Conservation (phyloP, 108 stramenopile species). For the Ochromonas danica region DNA sequence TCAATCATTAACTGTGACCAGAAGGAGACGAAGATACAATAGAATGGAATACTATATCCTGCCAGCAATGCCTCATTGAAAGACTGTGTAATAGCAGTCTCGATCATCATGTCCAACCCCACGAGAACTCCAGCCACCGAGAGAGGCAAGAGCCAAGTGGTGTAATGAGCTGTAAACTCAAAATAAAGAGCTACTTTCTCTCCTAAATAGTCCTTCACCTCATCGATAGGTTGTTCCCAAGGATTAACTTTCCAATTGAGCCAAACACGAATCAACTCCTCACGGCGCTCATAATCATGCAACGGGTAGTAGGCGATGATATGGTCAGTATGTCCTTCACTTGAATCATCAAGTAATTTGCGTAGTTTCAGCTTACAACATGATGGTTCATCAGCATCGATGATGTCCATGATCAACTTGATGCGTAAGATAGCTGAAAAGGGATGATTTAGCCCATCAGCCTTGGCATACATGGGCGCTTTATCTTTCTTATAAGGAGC, state of each 20-base stretch:
- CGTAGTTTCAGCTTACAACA: background rate
- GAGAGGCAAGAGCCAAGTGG: slow-evolving; percentile 4
- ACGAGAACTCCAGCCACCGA: slow-evolving; percentile 1
- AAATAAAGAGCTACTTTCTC: slow-evolving; percentile 32
- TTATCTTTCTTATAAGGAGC: background rate
- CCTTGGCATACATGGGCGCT: background rate
- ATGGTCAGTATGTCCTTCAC: background rate
- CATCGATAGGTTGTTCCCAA: slow-evolving; percentile 67
- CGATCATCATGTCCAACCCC: background rate
- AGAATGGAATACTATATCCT: slow-evolving; percentile 29
- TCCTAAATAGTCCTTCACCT: slow-evolving; percentile 31
- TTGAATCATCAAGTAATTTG: background rate
- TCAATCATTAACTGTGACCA: slow-evolving; percentile 88
- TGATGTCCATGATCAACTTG: background rate
- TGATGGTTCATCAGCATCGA: background rate
- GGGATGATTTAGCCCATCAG: background rate
- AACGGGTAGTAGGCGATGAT: slow-evolving; percentile 21
- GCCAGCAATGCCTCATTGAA: background rate
- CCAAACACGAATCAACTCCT: slow-evolving; percentile 2
- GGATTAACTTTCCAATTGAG: background rate
- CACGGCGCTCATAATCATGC: background rate
- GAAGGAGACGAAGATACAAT: slow-evolving; percentile 70
- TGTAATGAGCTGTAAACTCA: background rate
- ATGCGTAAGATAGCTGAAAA: background rate
- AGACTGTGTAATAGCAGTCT: background rate